Evolutionary conservation across 805 yeast species (phyloP).

Genomic region (Citeromyces nyonsensis): DNA sequence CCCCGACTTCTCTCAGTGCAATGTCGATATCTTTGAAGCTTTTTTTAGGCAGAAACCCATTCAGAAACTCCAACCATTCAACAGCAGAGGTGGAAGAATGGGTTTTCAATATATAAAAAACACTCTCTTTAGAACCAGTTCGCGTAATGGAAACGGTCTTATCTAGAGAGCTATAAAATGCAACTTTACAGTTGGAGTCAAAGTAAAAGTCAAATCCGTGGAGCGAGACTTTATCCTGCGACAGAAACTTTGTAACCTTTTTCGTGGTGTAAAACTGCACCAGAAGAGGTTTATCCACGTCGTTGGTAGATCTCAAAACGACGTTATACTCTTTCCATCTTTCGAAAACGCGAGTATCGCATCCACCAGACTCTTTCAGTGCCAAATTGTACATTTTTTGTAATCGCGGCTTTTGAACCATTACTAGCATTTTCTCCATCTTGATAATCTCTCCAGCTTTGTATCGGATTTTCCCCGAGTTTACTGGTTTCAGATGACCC

Average conservation of each 20-base stretch:
- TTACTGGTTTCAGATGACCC: constrained; percentile 7
- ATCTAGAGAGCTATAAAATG: constrained; percentile 52
- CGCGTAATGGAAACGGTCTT: constrained; percentile 42
- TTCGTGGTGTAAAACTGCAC: constrained; percentile 46
- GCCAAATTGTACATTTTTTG: constrained; percentile 5
- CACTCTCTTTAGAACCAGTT: constrained; percentile 5
- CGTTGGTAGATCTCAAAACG: constrained; percentile 51
- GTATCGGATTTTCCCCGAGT: constrained; percentile 13
- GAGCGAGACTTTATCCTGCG: no score
- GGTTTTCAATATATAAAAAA: constrained; percentile 35
- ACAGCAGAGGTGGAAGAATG: constrained; percentile 36
- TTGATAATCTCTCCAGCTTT: constrained; percentile 49
- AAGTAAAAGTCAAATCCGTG: no score
- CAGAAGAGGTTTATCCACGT: constrained; percentile 30
- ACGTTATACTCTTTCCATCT: constrained; percentile 73
- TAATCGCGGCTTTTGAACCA: constrained; percentile 24
- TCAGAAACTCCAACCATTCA: constrained; percentile 49
- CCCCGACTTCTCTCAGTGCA: no score
- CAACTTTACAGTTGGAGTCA: constrained; percentile 15
- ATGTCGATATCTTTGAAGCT: background rate
- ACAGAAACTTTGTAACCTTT: constrained; percentile 11
- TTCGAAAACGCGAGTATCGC: constrained; percentile 42
- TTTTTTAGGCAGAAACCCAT: constrained; percentile 23
- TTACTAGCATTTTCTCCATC: constrained; percentile 54
- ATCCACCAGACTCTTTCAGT: constrained; percentile 21